Evolutionary conservation across 495 filamentous ascomycete species (phyloP).

Genomic region (Bacidia gigantensis): DNA sequence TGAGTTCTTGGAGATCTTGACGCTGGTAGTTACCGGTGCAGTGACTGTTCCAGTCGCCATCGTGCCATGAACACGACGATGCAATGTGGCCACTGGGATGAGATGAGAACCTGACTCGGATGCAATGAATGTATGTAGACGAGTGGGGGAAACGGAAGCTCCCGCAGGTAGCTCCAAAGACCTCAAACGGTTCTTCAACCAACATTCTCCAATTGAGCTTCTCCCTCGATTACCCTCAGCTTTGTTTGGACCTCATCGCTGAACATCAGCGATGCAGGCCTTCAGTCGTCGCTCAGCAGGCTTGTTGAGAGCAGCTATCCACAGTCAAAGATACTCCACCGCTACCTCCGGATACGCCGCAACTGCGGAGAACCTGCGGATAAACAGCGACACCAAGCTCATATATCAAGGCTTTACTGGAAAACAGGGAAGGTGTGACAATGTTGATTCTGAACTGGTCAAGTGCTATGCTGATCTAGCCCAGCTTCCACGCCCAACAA

Average conservation of each 20-base stretch:
- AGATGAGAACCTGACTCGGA: background rate
- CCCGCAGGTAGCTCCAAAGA: constrained; percentile 2
- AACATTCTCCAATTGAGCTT: constrained; percentile 4
- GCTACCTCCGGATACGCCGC: constrained; percentile 56
- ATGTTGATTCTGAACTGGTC: background rate
- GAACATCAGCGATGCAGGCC: constrained; percentile 37
- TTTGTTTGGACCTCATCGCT: constrained; percentile 6
- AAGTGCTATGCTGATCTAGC: constrained; percentile 15
- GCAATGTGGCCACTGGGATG: too few species aligned
- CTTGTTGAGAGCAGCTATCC: constrained; percentile 34
- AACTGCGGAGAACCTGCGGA: constrained; percentile 81
- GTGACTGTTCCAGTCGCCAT: constrained; percentile 57
- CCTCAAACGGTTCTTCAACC: constrained; percentile 13
- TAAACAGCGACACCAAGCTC: constrained; percentile 84
- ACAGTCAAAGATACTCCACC: constrained; percentile 56
- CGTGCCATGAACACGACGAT: too few species aligned
- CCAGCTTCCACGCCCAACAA: constrained; percentile 91
- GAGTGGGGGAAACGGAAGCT: constrained; percentile 2
- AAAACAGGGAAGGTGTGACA: constrained; percentile 83
- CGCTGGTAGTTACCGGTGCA: constrained; percentile 34
- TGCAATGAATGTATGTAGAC: background rate
- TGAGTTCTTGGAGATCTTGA: constrained; percentile 48
- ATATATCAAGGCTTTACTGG: constrained; percentile 97
- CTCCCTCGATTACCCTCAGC: background rate
- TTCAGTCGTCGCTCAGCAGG: constrained; percentile 37